phyloP scores from a whole-genome alignment of 208 protist genomes.

The Trypanosoma rangeli region DNA sequence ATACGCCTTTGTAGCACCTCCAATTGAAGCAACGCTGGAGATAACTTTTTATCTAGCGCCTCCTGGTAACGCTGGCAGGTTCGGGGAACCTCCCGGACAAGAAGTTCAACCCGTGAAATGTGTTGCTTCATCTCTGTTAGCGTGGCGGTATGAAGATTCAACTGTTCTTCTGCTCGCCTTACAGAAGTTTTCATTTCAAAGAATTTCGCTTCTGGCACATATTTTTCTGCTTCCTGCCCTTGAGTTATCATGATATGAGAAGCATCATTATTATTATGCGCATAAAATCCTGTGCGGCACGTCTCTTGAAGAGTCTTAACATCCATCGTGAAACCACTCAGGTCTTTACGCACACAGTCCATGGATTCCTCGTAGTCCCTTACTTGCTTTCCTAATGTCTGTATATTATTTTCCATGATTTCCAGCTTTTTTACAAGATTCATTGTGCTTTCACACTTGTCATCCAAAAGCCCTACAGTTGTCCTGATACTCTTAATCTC shows the following conservation, averaged over 20 bases:
- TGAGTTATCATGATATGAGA: neutral
- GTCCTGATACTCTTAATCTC: conserved; percentile 13
- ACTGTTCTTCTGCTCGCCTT: neutral
- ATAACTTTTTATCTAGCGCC: conserved; percentile 17
- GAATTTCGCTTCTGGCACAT: neutral
- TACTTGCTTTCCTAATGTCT: neutral
- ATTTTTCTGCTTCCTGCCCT: neutral
- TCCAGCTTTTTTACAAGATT: neutral
- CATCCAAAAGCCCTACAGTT: conserved; percentile 5
- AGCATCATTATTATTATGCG: conserved; percentile 5
- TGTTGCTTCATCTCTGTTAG: conserved; percentile 8
- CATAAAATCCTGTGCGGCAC: neutral
- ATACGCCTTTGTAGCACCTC: conserved; percentile 11
- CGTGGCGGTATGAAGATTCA: neutral
- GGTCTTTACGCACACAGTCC: conserved; percentile 3
- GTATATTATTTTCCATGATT: neutral
- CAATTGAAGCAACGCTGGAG: conserved; percentile 16
- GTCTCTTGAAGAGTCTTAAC: neutral
- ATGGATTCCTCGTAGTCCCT: neutral
- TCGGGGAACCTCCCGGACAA: conserved; percentile 17
- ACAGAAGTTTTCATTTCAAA: conserved; percentile 6
- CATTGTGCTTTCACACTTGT: conserved; percentile 8
- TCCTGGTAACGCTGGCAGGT: conserved; percentile 15
- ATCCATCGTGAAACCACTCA: neutral
- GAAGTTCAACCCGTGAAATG: conserved; percentile 2